phyloP scores from a whole-genome alignment of 352 stramenopile genomes.

The Globisporangium spiculum region DNA sequence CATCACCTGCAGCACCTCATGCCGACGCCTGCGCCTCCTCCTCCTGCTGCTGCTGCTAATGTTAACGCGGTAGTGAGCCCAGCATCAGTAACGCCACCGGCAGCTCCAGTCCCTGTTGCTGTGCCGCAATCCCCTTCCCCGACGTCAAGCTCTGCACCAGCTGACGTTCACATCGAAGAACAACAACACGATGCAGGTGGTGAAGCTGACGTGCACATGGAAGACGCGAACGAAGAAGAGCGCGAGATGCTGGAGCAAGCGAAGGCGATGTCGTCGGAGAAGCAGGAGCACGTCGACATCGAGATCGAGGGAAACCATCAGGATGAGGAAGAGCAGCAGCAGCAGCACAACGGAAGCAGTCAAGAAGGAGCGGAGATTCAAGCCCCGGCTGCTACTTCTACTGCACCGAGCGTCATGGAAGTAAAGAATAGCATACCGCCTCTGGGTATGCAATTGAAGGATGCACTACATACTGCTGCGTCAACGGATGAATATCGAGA shows the following conservation, averaged over 20 bases:
- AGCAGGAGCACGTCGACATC: conserved; percentile 18
- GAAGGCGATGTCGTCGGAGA: conserved; percentile 9
- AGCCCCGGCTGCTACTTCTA: not conserved
- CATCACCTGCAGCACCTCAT: conserved; percentile 44
- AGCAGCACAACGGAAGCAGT: not conserved
- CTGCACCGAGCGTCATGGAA: not conserved
- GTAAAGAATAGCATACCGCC: conserved; percentile 8
- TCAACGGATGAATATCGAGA: conserved; percentile 44
- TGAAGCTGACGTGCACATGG: conserved; percentile 49
- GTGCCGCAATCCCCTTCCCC: not conserved
- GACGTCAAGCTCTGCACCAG: not conserved
- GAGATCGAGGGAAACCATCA: conserved; percentile 22
- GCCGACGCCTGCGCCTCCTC: conserved; percentile 1
- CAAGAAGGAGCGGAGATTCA: not conserved
- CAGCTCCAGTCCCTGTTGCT: not conserved
- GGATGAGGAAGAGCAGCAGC: not conserved
- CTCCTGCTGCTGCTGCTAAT: not conserved
- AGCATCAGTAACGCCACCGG: not conserved
- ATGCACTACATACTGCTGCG: conserved; percentile 33
- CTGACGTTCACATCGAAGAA: not conserved
- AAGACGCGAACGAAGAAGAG: conserved; percentile 25
- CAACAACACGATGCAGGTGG: conserved; percentile 2
- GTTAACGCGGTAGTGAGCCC: not conserved
- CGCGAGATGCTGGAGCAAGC: conserved; percentile 16
- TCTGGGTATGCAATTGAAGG: conserved; percentile 43